Conservation (phyloP, 1,284 basidiomycete genomes). For the Naganishia sp. region DNA sequence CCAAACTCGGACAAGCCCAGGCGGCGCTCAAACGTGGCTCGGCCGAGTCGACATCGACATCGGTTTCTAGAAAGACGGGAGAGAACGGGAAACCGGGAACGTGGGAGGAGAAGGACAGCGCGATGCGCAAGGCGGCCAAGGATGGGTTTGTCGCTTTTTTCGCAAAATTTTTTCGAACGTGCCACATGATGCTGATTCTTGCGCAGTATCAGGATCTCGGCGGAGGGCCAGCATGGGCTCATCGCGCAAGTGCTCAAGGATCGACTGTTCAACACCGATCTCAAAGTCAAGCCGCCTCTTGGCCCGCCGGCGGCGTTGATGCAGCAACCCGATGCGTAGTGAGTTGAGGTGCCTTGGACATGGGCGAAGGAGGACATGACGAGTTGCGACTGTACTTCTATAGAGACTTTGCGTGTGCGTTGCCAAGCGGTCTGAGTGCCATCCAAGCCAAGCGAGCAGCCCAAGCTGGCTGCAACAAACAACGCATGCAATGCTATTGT, state of each 20-base stretch:
- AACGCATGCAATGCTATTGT: constrained; percentile 14
- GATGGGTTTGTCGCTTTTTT: constrained; percentile 67
- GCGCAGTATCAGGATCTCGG: constrained; percentile 73
- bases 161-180: not conserved
- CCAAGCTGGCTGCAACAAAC: not conserved
- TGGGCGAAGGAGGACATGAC: no score
- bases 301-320: constrained; percentile 21
- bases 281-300: constrained; percentile 28
- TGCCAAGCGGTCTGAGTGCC: not conserved
- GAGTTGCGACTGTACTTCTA: no score
- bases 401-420: no score
- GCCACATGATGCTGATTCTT: no score
- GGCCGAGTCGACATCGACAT: constrained; percentile 49
- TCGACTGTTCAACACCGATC: constrained; percentile 49
- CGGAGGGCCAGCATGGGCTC: constrained; percentile 86
- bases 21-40: constrained; percentile 55
- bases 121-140: constrained; percentile 74
- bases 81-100: constrained; percentile 29
- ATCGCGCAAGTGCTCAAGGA: constrained; percentile 88
- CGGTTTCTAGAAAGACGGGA: constrained; percentile 30
- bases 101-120: constrained; percentile 51
- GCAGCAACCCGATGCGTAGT: constrained; percentile 25
- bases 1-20: constrained; percentile 64
- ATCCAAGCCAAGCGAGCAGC: no score
- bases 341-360: not conserved